These are phyloP conservation scores for Paraglomus brasilianum DNA, from an alignment of 192 early-diverging fungal species.

Conservation along the genomic window DNA sequence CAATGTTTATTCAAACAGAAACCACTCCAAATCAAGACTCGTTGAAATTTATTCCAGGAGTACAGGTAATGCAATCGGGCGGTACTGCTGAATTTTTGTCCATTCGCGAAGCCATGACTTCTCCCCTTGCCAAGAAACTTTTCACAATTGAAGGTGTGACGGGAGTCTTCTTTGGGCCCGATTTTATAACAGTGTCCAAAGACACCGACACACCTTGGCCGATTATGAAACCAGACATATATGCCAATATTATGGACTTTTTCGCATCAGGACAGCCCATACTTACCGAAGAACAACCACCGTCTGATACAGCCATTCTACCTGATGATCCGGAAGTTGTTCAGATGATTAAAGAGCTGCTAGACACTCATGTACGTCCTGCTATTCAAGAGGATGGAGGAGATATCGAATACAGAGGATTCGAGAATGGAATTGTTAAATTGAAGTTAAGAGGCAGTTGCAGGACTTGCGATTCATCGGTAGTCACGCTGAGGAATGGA, in stretches of 20 bases:
- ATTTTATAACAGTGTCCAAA: constrained; percentile 96
- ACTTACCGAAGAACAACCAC: constrained; percentile 53
- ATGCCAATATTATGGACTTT: constrained; percentile 92
- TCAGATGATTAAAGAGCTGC: constrained; percentile 97
- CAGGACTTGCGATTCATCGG: constrained; percentile 84
- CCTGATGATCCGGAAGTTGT: constrained; percentile 90
- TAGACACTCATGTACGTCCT: constrained; percentile 93
- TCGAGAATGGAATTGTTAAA: constrained; percentile 85
- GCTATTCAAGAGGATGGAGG: constrained; percentile 99
- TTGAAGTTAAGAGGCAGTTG: constrained; percentile 95
- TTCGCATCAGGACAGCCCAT: constrained; percentile 86
- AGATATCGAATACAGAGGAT: constrained; percentile 94
- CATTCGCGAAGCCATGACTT: constrained; percentile 69
- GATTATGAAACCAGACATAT: constrained; percentile 97
- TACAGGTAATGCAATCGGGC: constrained; percentile 63
- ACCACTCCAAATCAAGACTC: constrained; percentile 93
- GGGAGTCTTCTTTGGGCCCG: constrained; percentile 86
- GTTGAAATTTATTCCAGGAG: constrained; percentile 96
- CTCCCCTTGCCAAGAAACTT: constrained; percentile 87
- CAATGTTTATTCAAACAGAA: constrained; percentile 89
- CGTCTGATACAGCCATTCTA: constrained; percentile 63
- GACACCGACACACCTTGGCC: constrained; percentile 89
- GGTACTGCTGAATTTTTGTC: constrained; percentile 86
- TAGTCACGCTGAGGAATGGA: constrained; percentile 95
- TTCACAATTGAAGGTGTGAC: constrained; percentile 92